Conservation (phyloP, 2,329 filamentous ascomycete species). For the Ophiostoma novo-ulmi region DNA sequence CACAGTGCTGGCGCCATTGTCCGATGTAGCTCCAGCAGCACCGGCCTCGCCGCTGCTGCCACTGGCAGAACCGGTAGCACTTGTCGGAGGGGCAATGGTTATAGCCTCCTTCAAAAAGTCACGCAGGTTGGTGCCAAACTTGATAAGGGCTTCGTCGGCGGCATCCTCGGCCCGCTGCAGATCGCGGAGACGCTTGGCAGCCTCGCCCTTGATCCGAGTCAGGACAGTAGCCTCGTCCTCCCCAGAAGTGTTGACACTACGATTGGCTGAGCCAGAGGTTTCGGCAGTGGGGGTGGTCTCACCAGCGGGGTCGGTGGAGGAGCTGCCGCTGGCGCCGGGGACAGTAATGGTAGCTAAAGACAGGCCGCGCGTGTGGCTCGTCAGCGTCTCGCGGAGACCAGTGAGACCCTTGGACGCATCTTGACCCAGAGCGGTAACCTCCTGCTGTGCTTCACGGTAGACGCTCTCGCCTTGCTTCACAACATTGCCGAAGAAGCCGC, state of each 20-base stretch:
- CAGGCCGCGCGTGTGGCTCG: constrained; percentile 67
- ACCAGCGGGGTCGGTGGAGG: constrained; percentile 13
- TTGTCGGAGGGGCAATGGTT: constrained; percentile 70
- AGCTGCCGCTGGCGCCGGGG: constrained; percentile 32
- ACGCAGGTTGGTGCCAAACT: constrained; percentile 83
- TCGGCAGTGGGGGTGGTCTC: constrained; percentile 44
- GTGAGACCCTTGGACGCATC: constrained; percentile 79
- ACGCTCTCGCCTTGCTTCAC: constrained; percentile 85
- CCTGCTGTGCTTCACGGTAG: constrained; percentile 81
- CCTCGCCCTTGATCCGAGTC: constrained; percentile 68
- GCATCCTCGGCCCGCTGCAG: constrained; percentile 91
- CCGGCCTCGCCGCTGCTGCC: constrained; percentile 34
- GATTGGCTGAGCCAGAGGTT: constrained; percentile 25
- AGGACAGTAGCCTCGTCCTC: constrained; percentile 54
- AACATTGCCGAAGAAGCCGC: constrained; percentile 85
- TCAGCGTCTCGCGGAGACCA: constrained; percentile 61
- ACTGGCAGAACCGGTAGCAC: constrained; percentile 31
- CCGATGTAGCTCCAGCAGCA: constrained; percentile 15
- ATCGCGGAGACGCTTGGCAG: constrained; percentile 77
- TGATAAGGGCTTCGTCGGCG: constrained; percentile 87
- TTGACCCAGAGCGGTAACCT: constrained; percentile 70
- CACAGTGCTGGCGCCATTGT: constrained; percentile 47
- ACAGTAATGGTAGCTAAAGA: constrained; percentile 54
- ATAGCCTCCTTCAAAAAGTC: constrained; percentile 90
- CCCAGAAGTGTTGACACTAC: not conserved